Base-by-base conservation (phyloP, 2,329 filamentous ascomycete genomes). In the Phyllosticta citribraziliensis region DNA sequence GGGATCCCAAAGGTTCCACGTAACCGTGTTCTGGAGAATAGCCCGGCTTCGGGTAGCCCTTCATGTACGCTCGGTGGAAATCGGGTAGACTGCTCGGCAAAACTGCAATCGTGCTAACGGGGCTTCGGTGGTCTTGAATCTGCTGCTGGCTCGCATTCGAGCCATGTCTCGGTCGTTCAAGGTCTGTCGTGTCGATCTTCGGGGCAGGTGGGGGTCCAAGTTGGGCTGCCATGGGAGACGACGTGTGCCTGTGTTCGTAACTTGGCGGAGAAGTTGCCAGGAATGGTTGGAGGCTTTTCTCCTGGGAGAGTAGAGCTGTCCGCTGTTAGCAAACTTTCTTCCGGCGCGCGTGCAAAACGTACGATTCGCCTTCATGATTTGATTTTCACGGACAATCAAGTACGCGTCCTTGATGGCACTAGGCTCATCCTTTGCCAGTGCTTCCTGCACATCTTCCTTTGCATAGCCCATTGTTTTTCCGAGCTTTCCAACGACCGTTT, bases 331-430 rank as follows among this genome's bases (percentile, higher is more conserved):
- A 5, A 10, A 19, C n/a, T 52, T 52, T 52, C 35, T 52, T 53
- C 12, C 25, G 56, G 22, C 55, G 58, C 57, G 40, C 60, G 55
- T 55, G 50, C 20, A n/a, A 4, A 33, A 85, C 89, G 84, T 80
- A 95, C 90, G 91, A 73, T 91, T 96, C 60, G 87, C 87, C 73
- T 92, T 89, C 92, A 97, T 97, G 72, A 97, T 84, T 74, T 97
- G 94, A 72, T 97, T 97, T 75, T 99, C 94, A 58, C 93, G 86
- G 25, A 99, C 91, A 73, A 99, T 99, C 76, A 97, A 87, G 77
- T 97, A 99, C 1, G 94, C 94, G 75, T 99, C 94, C 77, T 99
- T 99, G 80, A 99, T 97, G 11, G 94, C 92, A 62, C 92, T 97
- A 12, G 94, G 94, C 73, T 99, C 94, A 58, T 94, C 86, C 61